Conservation (phyloP, 805 yeast species). For the Kurtzmaniella fragi region DNA sequence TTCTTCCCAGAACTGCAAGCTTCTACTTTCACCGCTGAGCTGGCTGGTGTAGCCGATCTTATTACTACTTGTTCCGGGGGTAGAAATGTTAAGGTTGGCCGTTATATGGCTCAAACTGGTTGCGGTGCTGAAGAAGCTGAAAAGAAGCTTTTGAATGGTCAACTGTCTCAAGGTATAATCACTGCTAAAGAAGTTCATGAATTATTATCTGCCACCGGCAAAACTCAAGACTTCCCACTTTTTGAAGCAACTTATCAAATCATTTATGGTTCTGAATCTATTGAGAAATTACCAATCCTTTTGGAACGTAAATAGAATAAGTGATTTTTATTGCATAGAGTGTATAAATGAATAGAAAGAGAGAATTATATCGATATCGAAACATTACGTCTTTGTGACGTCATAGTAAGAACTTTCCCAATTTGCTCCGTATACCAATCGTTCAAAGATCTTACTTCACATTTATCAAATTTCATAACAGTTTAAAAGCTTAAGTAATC, state of each 20-base stretch:
- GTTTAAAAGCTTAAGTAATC: too few species aligned
- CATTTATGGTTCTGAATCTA: constrained; percentile 67
- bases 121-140: constrained; percentile 79
- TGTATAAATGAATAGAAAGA: too few species aligned
- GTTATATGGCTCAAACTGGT: constrained; percentile 75
- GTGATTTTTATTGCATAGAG: too few species aligned
- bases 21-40: constrained; percentile 84
- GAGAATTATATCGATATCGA: too few species aligned
- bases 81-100: constrained; percentile 89
- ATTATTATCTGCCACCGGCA: constrained; percentile 52
- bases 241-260: constrained; percentile 78
- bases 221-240: constrained; percentile 72
- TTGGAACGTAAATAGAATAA: constrained; percentile 34
- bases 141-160: constrained; percentile 84
- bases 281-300: constrained; percentile 69
- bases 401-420: too few species aligned
- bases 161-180: constrained; percentile 92
- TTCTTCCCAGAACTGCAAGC: constrained; percentile 70
- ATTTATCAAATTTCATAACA: too few species aligned
- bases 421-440: too few species aligned
- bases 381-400: too few species aligned
- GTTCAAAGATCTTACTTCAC: too few species aligned
- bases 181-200: constrained; percentile 91
- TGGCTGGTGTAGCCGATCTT: constrained; percentile 97
- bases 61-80: constrained; percentile 98